Percentiles rank a stretch among this genome's conserved stretches.
These are phyloP conservation scores for Mycena amicta DNA, from an alignment of 768 basidiomycete species.

Conservation along the genomic window DNA sequence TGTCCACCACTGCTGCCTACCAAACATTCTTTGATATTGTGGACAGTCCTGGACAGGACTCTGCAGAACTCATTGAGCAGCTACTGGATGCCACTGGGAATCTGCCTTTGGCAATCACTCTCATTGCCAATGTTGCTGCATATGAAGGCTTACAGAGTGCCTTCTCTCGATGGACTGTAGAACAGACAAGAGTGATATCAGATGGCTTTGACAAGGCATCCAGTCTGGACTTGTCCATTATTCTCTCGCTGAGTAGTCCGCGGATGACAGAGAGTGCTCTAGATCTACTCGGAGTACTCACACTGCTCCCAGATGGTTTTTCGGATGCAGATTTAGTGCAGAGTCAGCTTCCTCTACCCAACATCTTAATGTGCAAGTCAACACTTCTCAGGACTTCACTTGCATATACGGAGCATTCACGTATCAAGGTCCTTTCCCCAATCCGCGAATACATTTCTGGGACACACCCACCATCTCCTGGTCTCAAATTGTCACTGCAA, in stretches of 20 bases:
- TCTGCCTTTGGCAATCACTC: constrained; percentile 2
- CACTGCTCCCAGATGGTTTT: constrained; percentile 6
- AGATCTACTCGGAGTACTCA: background rate
- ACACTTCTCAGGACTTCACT: constrained; percentile 1
- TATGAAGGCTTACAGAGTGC: constrained; percentile 1
- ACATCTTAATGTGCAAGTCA: background rate
- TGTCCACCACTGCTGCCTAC: background rate
- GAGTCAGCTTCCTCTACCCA: background rate
- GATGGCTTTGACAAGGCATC: constrained; percentile 10
- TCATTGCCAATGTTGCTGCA: constrained; percentile 3
- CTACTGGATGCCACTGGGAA: constrained; percentile 1
- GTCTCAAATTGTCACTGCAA: background rate
- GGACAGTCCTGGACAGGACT: background rate
- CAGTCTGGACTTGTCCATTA: constrained; percentile 2
- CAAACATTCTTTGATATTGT: constrained; percentile 10
- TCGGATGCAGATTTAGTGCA: constrained; percentile 3
- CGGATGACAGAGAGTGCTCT: background rate
- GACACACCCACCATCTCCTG: background rate
- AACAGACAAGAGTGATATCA: background rate
- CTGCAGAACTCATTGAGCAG: background rate
- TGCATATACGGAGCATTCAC: background rate
- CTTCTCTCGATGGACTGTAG: background rate
- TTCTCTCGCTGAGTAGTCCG: background rate
- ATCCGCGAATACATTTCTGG: background rate
- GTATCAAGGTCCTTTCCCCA: constrained; percentile 1